Percentiles rank a stretch among this genome's conserved stretches.
These are phyloP conservation scores for Aspergillus incahuasiensis DNA, from an alignment of 495 filamentous ascomycete species.

Conservation along the genomic window DNA sequence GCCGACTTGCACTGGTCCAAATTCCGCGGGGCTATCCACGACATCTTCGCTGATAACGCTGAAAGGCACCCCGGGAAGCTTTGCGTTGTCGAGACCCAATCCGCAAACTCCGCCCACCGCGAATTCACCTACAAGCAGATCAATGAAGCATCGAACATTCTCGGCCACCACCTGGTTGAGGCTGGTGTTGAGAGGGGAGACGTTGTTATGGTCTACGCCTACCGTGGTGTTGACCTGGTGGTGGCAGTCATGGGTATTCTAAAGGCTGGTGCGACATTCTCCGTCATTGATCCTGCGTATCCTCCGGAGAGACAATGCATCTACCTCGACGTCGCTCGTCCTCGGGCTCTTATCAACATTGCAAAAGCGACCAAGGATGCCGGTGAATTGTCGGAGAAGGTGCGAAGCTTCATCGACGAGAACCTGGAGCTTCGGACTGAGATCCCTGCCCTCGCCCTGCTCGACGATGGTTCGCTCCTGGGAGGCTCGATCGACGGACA, in stretches of 20 bases:
- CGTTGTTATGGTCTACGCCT: conserved; percentile 89
- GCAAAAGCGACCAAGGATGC: conserved; percentile 72
- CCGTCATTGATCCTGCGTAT: conserved; percentile 83
- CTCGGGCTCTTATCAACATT: conserved; percentile 74
- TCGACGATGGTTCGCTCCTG: conserved; percentile 65
- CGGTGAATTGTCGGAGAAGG: conserved; percentile 61
- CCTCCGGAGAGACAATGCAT: conserved; percentile 84
- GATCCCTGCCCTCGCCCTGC: conserved; percentile 70
- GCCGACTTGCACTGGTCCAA: conserved; percentile 75
- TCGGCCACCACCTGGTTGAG: conserved; percentile 72
- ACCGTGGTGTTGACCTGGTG: conserved; percentile 57
- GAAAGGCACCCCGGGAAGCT: conserved; percentile 67
- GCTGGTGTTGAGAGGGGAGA: conserved; percentile 74
- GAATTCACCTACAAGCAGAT: conserved; percentile 87
- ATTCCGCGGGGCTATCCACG: conserved; percentile 76
- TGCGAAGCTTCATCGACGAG: conserved; percentile 69
- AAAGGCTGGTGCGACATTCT: conserved; percentile 45
- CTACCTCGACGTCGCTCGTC: conserved; percentile 84
- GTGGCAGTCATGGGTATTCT: conserved; percentile 54
- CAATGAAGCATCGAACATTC: conserved; percentile 73
- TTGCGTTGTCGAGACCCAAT: conserved; percentile 81
- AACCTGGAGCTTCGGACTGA: conserved; percentile 69
- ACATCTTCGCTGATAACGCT: conserved; percentile 70
- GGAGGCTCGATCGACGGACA: conserved; percentile 62
- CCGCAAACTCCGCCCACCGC: conserved; percentile 52